A percentile compares a stretch with the other conserved stretches of the same genome.
These are phyloP conservation scores for Cladophialophora carrionii DNA, from an alignment of 2,329 filamentous ascomycete species.

Conservation along the genomic window DNA sequence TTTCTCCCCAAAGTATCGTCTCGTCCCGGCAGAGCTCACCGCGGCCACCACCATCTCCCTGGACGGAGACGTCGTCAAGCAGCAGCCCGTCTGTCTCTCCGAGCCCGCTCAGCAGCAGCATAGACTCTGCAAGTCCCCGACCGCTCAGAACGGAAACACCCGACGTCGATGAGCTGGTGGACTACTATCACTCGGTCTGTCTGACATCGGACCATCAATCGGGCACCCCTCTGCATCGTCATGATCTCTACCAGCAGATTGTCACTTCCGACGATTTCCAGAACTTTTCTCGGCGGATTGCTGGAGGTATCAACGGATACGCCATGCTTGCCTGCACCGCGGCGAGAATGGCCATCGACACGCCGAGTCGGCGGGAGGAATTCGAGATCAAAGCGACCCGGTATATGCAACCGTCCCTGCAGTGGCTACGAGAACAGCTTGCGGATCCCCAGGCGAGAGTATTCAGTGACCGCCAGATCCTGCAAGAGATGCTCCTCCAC, in stretches of 20 bases:
- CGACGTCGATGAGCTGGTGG: conserved; percentile 15
- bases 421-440: conserved; percentile 12
- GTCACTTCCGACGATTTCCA: conserved; percentile 11
- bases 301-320: conserved; percentile 8
- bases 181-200: conserved; percentile 10
- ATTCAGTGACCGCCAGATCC: conserved; percentile 16
- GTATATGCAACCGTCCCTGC: conserved; percentile 20
- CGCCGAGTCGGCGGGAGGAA: conserved; percentile 13
- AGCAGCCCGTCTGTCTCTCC: not conserved
- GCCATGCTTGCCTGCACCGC: conserved; percentile 17
- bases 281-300: not conserved
- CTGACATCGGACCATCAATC: not conserved
- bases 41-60: not conserved
- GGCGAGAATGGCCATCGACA: conserved; percentile 14
- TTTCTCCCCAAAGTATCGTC: not conserved
- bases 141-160: not conserved
- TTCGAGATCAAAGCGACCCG: conserved; percentile 16
- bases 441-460: conserved; percentile 12
- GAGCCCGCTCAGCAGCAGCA: not conserved
- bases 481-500: conserved; percentile 19
- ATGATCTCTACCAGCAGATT: conserved; percentile 15
- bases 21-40: conserved; percentile 8
- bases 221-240: not conserved
- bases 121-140: not conserved
- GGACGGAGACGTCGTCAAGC: conserved; percentile 3